Evolutionary conservation across 352 stramenopile genomes (phyloP).

Genomic region (Pythium dissimile): DNA sequence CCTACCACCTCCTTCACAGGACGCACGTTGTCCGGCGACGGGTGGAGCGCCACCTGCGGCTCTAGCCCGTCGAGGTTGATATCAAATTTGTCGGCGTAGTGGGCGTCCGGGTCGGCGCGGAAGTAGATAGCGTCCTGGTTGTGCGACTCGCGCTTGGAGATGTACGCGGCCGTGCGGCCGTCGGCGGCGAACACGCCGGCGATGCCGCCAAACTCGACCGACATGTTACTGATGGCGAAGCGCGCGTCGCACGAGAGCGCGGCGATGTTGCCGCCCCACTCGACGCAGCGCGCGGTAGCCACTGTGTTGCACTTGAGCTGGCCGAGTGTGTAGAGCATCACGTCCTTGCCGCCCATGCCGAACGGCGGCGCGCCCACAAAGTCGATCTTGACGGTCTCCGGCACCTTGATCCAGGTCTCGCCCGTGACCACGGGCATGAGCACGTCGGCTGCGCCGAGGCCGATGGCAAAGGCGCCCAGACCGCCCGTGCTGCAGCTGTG

Average conservation of each 20-base stretch:
- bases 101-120: conserved; percentile 63
- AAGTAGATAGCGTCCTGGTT: conserved; percentile 83
- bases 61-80: conserved; percentile 68
- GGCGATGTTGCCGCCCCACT: conserved; percentile 79
- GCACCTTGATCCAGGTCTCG: conserved; percentile 87
- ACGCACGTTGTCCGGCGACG: conserved; percentile 78
- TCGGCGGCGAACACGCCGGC: conserved; percentile 81
- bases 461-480: conserved; percentile 76
- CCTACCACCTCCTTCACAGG: conserved; percentile 58
- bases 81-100: conserved; percentile 74
- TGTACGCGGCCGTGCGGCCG: conserved; percentile 73
- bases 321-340: conserved; percentile 84
- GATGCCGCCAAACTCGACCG: conserved; percentile 81
- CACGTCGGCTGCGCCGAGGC: conserved; percentile 71
- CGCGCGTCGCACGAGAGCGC: conserved; percentile 75
- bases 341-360: conserved; percentile 83
- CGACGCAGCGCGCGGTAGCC: conserved; percentile 68
- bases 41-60: conserved; percentile 76
- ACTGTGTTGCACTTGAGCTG: conserved; percentile 87
- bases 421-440: conserved; percentile 84
- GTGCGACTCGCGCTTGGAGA: conserved; percentile 65
- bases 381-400: conserved; percentile 82
- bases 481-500: conserved; percentile 78
- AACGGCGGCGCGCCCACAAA: conserved; percentile 64
- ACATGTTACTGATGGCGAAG: conserved; percentile 87